Evolutionary conservation across 352 stramenopile species (phyloP).

Genomic region (Globisporangium iwayamae): DNA sequence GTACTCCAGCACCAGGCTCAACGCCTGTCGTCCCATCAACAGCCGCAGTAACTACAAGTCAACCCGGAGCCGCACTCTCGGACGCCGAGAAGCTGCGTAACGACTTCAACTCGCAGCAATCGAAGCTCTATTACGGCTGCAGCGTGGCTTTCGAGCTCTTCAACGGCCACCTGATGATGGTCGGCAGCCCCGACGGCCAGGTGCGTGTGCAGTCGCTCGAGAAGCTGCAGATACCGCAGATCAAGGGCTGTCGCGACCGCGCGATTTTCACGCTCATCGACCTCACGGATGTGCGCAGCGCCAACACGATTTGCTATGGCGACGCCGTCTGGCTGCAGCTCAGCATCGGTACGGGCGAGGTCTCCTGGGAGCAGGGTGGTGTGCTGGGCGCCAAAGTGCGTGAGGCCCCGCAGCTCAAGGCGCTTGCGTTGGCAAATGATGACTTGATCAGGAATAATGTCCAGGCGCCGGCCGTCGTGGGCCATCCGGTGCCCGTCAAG

Average conservation of each 20-base stretch:
- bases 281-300: slow-evolving; percentile 58
- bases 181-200: slow-evolving; percentile 53
- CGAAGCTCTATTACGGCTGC: slow-evolving; percentile 61
- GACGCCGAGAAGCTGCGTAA: slow-evolving; percentile 68
- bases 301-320: slow-evolving; percentile 67
- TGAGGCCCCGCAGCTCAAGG: slow-evolving; percentile 64
- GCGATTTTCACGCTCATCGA: slow-evolving; percentile 72
- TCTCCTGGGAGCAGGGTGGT: slow-evolving; percentile 68
- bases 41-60: not conserved
- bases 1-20: not conserved
- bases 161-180: slow-evolving; percentile 74
- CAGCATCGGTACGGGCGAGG: slow-evolving; percentile 58
- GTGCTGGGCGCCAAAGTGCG: slow-evolving; percentile 73
- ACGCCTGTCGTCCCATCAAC: too few relatives aligned
- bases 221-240: slow-evolving; percentile 42
- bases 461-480: slow-evolving; percentile 43
- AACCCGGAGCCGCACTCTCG: slow-evolving; percentile 18
- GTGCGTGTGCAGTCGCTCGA: slow-evolving; percentile 62
- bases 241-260: slow-evolving; percentile 49
- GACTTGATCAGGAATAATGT: slow-evolving; percentile 51
- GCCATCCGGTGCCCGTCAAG: slow-evolving; percentile 52
- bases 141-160: slow-evolving; percentile 70
- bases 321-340: slow-evolving; percentile 76
- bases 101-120: slow-evolving; percentile 65
- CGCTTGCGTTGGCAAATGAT: slow-evolving; percentile 43